Evolutionary conservation across 176 grass and related monocot genomes (phyloP).

Genomic region (Juncus inflexus): DNA sequence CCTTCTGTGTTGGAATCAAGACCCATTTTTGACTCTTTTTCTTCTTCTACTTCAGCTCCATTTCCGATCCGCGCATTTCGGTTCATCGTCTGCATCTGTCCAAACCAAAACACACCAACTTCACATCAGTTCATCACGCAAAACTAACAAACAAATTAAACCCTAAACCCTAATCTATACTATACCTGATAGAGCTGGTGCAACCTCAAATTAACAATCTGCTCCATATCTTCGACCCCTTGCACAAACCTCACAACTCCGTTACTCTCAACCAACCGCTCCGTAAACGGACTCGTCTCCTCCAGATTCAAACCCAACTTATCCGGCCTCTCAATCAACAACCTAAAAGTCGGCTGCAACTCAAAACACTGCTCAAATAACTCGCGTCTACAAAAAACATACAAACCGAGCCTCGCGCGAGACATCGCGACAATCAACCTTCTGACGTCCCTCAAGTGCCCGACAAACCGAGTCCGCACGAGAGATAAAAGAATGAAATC

Average conservation of each 20-base stretch:
- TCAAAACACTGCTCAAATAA: slow-evolving; percentile 96
- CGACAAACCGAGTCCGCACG: slow-evolving; percentile 88
- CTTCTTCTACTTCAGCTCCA: slow-evolving; percentile 29
- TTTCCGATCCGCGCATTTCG: slow-evolving; percentile 43
- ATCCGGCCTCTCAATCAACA: slow-evolving; percentile 77
- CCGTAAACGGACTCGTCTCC: slow-evolving; percentile 73
- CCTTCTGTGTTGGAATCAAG: not conserved
- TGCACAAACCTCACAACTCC: slow-evolving; percentile 57
- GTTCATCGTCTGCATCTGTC: slow-evolving; percentile 76
- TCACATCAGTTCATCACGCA: not conserved
- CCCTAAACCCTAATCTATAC: not conserved
- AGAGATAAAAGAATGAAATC: slow-evolving; percentile 97
- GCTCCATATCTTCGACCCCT: slow-evolving; percentile 68
- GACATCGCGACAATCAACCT: slow-evolving; percentile 96
- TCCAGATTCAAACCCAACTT: slow-evolving; percentile 78
- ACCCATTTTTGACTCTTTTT: slow-evolving; percentile 28
- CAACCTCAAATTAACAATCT: slow-evolving; percentile 77
- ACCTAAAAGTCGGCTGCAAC: slow-evolving; percentile 86
- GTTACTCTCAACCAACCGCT: slow-evolving; percentile 52
- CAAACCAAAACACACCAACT: slow-evolving; percentile 17
- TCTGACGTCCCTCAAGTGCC: slow-evolving; percentile 93
- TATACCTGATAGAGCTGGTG: slow-evolving; percentile 85
- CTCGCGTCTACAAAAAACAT: slow-evolving; percentile 73
- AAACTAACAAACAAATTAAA: not conserved
- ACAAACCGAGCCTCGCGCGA: slow-evolving; percentile 78